Evolutionary conservation across 2,329 filamentous ascomycete genomes (phyloP), one percentile per base, ranked within the genome.

Genomic region (Myriosclerotinia curreyana): DNA sequence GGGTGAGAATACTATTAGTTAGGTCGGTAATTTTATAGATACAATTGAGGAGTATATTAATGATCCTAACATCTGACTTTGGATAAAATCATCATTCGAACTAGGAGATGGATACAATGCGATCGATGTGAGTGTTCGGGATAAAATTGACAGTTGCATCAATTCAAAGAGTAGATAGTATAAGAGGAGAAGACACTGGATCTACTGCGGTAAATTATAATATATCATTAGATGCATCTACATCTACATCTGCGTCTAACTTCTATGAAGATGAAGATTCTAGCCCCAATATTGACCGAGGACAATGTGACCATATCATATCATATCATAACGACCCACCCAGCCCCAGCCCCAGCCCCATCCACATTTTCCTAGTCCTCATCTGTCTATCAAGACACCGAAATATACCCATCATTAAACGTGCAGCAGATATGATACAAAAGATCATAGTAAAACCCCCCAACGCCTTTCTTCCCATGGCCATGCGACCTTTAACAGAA

Each of bases 331-430:
- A 31, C 28, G 28, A 5, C 28, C 28, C 28, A 31, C 28, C 28
- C 28, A 31, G 4, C 28, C 28, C 28, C n/a, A n/a, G n/a, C n/a
- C 38, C 40, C 38, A n/a, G 3, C 20, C 17, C 40, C 28, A 17
- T 12, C 12, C 28, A 11, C n/a, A 3, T 22, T 31, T 46, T 46
- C 20, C 40, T 25, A 31, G 17, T 46, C 12, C 40, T 11, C 54
- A 46, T 46, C 42, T 58, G 42, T 58, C 40, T 58, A 36, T 46
- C 42, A 15, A 58, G 11, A 58, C 42, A 46, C 28, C 28, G 31
- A 34, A 58, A 17, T 46, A 56, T 22, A 40, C 31, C 54, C 46
- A 58, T 58, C 40, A 58, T 34, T 58, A 34, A 58, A 58, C 7
- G 14, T 17, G 7, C 34, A 58, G n/a, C 36, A 58, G 14, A 58